Percentiles rank a stretch among this genome's conserved stretches.
Conservation (phyloP, 306 rosid genomes). For the Vicia villosa region DNA sequence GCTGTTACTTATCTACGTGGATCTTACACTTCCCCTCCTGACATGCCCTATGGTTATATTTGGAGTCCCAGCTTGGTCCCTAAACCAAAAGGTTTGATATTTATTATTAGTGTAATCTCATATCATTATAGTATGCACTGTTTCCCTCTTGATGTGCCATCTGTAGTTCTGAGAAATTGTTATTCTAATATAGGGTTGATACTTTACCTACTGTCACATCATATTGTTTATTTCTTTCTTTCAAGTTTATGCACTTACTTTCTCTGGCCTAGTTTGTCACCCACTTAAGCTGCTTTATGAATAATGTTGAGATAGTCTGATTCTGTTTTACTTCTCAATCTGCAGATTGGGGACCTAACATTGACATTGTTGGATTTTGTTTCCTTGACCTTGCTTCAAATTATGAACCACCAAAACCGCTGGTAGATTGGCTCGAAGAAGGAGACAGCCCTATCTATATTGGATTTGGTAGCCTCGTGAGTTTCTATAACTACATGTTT, state of each 20-base stretch:
- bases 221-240: constrained; percentile 19
- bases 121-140: constrained; percentile 26
- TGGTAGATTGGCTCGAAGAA: constrained; percentile 77
- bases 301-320: constrained; percentile 17
- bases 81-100: constrained; percentile 79
- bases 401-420: constrained; percentile 72
- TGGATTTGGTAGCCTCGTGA: constrained; percentile 99
- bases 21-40: constrained; percentile 54
- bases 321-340: constrained; percentile 35
- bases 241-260: neutral
- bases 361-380: constrained; percentile 96
- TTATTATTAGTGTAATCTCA: constrained; percentile 29
- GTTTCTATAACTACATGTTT: constrained; percentile 44
- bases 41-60: constrained; percentile 77
- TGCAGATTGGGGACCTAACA: constrained; percentile 94
- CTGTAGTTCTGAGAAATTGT: neutral
- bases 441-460: constrained; percentile 77
- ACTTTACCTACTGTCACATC: constrained; percentile 13
- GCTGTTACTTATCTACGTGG: constrained; percentile 78
- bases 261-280: constrained; percentile 27
- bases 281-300: constrained; percentile 16
- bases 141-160: constrained; percentile 8
- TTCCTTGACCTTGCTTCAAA: constrained; percentile 95
- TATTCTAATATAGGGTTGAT: neutral
- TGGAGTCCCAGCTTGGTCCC: constrained; percentile 99